Evolutionary conservation across 345 rosid species (phyloP).

Genomic region (Jatropha curcas): DNA sequence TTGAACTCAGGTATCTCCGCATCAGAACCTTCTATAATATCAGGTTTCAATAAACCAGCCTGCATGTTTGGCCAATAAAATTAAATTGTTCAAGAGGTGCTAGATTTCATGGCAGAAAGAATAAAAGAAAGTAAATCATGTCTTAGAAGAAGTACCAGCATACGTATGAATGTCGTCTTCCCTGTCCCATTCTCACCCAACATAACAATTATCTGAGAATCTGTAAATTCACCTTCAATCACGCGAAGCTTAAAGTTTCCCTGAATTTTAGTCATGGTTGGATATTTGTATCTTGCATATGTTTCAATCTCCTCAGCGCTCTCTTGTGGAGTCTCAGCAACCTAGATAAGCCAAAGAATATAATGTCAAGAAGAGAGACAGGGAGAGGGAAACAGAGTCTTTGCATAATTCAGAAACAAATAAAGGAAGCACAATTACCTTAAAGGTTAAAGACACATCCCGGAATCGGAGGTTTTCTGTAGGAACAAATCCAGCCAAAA

Average conservation of each 20-base stretch:
- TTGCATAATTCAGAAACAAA: background rate
- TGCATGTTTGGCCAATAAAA: constrained; percentile 33
- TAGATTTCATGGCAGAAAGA: constrained; percentile 1
- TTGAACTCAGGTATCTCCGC: constrained; percentile 90
- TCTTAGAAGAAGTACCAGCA: constrained; percentile 66
- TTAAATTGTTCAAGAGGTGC: constrained; percentile 4
- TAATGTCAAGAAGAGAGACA: background rate
- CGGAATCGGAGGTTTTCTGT: constrained; percentile 91
- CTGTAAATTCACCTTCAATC: constrained; percentile 95
- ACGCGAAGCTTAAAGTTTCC: constrained; percentile 82
- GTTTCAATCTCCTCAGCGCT: constrained; percentile 85
- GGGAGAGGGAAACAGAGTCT: background rate
- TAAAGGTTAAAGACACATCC: constrained; percentile 90
- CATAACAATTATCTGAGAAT: constrained; percentile 97
- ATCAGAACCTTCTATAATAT: constrained; percentile 65
- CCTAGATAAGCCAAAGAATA: constrained; percentile 47
- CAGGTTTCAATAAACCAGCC: constrained; percentile 96
- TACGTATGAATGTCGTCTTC: constrained; percentile 94
- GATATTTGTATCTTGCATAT: constrained; percentile 92
- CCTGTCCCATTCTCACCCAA: constrained; percentile 99
- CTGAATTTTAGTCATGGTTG: constrained; percentile 85
- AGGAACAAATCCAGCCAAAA: constrained; percentile 96
- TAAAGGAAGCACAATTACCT: constrained; percentile 51
- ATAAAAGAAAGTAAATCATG: constrained; percentile 5
- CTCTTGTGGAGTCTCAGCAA: constrained; percentile 98